phyloP scores from a whole-genome alignment of 2,329 filamentous ascomycete genomes.

The Zopfia rhizophila region DNA sequence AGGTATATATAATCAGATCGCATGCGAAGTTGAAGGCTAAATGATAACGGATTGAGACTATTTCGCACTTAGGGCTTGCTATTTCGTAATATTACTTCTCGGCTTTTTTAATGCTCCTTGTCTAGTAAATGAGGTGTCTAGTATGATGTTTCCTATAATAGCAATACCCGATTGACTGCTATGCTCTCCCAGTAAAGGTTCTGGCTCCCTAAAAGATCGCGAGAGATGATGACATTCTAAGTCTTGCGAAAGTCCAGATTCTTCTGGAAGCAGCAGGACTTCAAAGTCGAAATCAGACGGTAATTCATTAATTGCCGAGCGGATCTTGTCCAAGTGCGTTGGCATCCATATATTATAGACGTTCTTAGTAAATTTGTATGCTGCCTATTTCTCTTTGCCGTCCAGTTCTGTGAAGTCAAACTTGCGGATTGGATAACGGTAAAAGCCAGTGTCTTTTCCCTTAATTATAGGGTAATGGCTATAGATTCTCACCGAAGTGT shows the following conservation, averaged over 20 bases:
- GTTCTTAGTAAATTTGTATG: conserved; percentile 30
- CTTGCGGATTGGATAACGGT: conserved; percentile 18
- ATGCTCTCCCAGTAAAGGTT: no score
- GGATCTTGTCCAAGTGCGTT: conserved; percentile 18
- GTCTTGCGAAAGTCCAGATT: conserved; percentile 12
- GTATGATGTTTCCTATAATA: no score
- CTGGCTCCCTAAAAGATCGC: no score
- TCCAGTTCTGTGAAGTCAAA: conserved; percentile 19
- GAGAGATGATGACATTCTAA: no score
- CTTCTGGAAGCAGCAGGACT: conserved; percentile 9
- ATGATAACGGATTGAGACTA: no score
- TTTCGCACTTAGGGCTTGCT: no score
- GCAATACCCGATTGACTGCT: no score
- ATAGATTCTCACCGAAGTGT: conserved; percentile 23
- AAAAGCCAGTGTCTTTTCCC: conserved; percentile 16
- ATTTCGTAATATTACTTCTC: no score
- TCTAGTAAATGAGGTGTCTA: no score
- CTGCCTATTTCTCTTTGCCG: conserved; percentile 28
- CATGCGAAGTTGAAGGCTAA: no score
- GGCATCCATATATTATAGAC: conserved; percentile 30
- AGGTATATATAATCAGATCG: no score
- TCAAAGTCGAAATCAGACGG: conserved; percentile 18
- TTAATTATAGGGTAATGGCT: conserved; percentile 22
- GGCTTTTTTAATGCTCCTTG: no score
- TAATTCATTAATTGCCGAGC: conserved; percentile 22